phyloP scores from a whole-genome alignment of 2,329 filamentous ascomycete genomes.

The Pseudonectria foliicola region DNA sequence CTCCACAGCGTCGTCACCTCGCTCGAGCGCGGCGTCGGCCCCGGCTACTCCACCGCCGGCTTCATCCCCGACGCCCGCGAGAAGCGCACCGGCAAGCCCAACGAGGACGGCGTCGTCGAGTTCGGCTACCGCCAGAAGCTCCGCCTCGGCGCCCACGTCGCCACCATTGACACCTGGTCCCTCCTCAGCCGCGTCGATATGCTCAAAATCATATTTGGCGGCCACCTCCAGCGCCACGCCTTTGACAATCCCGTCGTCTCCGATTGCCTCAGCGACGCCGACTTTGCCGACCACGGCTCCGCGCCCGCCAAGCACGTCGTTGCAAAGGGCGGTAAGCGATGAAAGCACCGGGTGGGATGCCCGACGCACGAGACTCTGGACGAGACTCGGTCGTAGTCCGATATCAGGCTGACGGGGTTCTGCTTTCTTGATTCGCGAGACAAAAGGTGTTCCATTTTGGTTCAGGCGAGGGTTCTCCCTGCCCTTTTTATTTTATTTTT shows the following conservation, averaged over 20 bases:
- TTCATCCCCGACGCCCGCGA: constrained; percentile 34
- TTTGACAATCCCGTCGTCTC: constrained; percentile 31
- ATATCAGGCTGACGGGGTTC: too few species aligned
- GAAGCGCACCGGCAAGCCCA: constrained; percentile 34
- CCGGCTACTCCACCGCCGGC: constrained; percentile 45
- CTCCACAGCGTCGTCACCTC: constrained; percentile 48
- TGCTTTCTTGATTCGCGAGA: too few species aligned
- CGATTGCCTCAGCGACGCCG: constrained; percentile 31
- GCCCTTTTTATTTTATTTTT: too few species aligned
- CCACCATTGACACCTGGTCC: constrained; percentile 46
- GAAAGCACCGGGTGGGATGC: too few species aligned
- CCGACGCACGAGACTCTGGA: too few species aligned
- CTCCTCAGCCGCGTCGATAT: constrained; percentile 41
- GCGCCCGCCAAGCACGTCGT: background rate
- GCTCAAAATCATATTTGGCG: constrained; percentile 41
- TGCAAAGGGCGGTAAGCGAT: too few species aligned
- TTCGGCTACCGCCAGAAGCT: constrained; percentile 48
- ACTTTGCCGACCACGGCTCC: constrained; percentile 22
- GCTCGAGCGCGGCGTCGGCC: constrained; percentile 46
- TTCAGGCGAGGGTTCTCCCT: too few species aligned
- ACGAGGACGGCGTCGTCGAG: constrained; percentile 37
- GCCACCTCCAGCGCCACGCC: constrained; percentile 34
- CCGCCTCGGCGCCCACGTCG: constrained; percentile 37
- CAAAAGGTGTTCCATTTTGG: too few species aligned
- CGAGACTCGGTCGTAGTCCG: too few species aligned